These are phyloP conservation scores for Mucor plumbeus DNA, from an alignment of 371 early-diverging fungal species.

Conservation along the genomic window DNA sequence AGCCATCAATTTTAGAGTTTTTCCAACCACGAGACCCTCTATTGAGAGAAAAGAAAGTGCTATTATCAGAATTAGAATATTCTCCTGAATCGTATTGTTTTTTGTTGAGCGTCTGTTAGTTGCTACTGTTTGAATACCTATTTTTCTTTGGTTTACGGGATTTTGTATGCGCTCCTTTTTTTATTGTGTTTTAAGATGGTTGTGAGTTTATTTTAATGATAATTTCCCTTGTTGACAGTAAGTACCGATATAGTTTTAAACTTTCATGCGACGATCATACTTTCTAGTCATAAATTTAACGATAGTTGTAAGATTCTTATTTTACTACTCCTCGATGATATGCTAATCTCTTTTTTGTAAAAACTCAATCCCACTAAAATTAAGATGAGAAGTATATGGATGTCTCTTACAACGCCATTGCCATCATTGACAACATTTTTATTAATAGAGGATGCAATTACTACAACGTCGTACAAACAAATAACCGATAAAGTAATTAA, in stretches of 20 bases:
- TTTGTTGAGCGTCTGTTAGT: not conserved
- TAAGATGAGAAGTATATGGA: not conserved
- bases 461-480: not conserved
- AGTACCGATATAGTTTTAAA: not conserved
- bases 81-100: not conserved
- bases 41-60: conserved; percentile 9
- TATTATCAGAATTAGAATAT: conserved; percentile 2
- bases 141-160: not conserved
- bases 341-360: not conserved
- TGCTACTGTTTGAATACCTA: not conserved
- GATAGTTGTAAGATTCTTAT: not conserved
- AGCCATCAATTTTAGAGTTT: conserved; percentile 35
- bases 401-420: not conserved
- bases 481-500: not conserved
- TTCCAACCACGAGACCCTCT: conserved; percentile 37
- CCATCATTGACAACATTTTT: not conserved
- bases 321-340: not conserved
- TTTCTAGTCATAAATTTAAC: not conserved
- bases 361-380: not conserved
- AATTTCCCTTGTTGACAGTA: not conserved
- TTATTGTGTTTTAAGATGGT: not conserved
- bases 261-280: not conserved
- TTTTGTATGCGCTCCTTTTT: not conserved
- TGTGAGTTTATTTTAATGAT: not conserved
- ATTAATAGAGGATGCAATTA: not conserved